Evolutionary conservation across 2,329 filamentous ascomycete genomes (phyloP).

Genomic region (Teratosphaeriaceae sp.): DNA sequence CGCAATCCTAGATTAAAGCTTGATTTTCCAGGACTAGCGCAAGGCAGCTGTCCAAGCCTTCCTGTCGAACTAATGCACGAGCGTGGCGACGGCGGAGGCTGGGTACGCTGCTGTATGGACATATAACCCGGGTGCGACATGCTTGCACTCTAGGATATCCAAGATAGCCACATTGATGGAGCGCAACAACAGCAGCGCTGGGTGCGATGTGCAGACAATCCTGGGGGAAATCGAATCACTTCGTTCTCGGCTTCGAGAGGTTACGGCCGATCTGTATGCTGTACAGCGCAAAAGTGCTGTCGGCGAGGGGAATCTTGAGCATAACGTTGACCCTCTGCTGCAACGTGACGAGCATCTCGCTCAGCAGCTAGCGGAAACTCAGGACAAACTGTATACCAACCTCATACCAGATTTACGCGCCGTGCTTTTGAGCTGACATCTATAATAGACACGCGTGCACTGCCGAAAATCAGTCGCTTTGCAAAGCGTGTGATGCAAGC

Average conservation of each 20-base stretch:
- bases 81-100: not conserved
- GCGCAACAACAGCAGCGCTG: constrained; percentile 2
- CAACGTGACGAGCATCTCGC: constrained; percentile 1
- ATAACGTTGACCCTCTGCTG: constrained; percentile 1
- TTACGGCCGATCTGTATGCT: not conserved
- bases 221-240: not conserved
- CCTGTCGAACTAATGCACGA: constrained; percentile 1
- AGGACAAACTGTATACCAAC: constrained; percentile 3
- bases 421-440: not conserved
- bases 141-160: not conserved
- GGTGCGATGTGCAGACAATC: constrained; percentile 2
- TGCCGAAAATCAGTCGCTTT: not conserved
- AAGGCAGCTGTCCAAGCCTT: constrained; percentile 1
- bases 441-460: not conserved
- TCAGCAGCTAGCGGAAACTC: constrained; percentile 1
- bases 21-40: constrained; percentile 1
- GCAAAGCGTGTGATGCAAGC: not conserved
- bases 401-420: not conserved
- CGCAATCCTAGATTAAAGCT: not conserved
- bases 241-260: not conserved
- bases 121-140: constrained; percentile 1
- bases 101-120: not conserved
- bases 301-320: not conserved
- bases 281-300: not conserved
- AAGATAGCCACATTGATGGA: constrained; percentile 1